Conservation (phyloP, 73 alveolate genomes). For the Paraurostyla sp. region DNA sequence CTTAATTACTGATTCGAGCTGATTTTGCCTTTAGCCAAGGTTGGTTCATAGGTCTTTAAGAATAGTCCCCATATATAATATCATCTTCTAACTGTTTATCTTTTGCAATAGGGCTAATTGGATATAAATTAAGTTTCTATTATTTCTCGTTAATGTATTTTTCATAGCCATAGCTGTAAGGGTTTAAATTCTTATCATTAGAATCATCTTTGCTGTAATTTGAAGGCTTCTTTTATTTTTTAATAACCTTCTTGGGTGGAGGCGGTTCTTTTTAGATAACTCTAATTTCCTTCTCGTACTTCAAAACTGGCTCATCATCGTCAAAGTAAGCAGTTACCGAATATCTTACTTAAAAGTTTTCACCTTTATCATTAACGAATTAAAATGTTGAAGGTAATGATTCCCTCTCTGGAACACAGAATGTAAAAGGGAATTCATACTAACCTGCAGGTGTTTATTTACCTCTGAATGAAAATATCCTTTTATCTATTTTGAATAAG, state of each 20-base stretch:
- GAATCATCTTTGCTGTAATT: background rate
- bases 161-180: too few species aligned
- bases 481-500: background rate
- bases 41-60: too few species aligned
- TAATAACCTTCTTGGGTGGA: background rate
- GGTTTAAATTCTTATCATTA: background rate
- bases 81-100: too few species aligned
- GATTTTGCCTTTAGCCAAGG: too few species aligned
- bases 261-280: constrained; percentile 6
- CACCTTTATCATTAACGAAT: constrained; percentile 4
- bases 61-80: too few species aligned
- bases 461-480: constrained; percentile 21
- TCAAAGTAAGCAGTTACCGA: constrained; percentile 22
- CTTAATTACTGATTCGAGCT: too few species aligned
- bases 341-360: constrained; percentile 18
- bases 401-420: background rate
- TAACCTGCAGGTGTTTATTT: constrained; percentile 5
- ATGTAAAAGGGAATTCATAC: constrained; percentile 47
- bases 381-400: constrained; percentile 36
- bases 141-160: too few species aligned
- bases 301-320: constrained; percentile 27
- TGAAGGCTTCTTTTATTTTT: background rate
- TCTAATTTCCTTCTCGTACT: background rate
- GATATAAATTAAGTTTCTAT: too few species aligned
- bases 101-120: too few species aligned